Conservation (phyloP, 2,329 filamentous ascomycete genomes). For the Mariannaea elegans region DNA sequence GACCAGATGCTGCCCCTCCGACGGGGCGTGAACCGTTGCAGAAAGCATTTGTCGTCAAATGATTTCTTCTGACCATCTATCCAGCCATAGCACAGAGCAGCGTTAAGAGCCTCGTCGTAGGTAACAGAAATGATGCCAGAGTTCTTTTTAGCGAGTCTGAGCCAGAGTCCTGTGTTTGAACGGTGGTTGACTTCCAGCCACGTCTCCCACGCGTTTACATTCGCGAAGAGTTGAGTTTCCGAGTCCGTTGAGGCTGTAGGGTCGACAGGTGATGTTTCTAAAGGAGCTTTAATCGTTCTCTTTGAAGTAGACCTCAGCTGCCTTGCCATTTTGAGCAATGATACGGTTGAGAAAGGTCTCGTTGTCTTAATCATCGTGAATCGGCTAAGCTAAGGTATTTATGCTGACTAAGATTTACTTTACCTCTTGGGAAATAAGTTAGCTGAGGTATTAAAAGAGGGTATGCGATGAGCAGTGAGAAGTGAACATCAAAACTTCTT, state of each 20-base stretch:
- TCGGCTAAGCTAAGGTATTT: not conserved
- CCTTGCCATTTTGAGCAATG: slow-evolving; percentile 26
- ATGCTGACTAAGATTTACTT: slow-evolving; percentile 9
- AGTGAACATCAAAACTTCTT: too few species aligned
- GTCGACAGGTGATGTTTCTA: rapidly evolving
- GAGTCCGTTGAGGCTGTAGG: rapidly evolving
- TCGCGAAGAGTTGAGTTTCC: slow-evolving; percentile 27
- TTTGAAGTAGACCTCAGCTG: slow-evolving; percentile 30
- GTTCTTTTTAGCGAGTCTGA: slow-evolving; percentile 59
- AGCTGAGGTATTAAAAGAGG: too few species aligned
- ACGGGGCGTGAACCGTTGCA: slow-evolving; percentile 68
- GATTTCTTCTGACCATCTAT: slow-evolving; percentile 65
- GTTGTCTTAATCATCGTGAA: not conserved
- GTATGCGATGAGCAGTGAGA: too few species aligned
- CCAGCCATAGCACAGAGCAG: slow-evolving; percentile 69
- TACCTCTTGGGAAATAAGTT: not conserved
- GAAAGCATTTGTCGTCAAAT: slow-evolving; percentile 57
- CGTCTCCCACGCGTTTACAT: slow-evolving; percentile 24
- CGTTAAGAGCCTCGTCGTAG: slow-evolving; percentile 62
- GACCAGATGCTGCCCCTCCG: slow-evolving; percentile 66
- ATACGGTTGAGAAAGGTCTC: not conserved
- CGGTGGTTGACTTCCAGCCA: slow-evolving; percentile 29
- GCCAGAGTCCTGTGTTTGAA: slow-evolving; percentile 50
- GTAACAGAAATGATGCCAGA: slow-evolving; percentile 54
- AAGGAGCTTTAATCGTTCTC: not conserved